Conservation (phyloP, 148 eudicot genomes). For the Euryodendron excelsum region DNA sequence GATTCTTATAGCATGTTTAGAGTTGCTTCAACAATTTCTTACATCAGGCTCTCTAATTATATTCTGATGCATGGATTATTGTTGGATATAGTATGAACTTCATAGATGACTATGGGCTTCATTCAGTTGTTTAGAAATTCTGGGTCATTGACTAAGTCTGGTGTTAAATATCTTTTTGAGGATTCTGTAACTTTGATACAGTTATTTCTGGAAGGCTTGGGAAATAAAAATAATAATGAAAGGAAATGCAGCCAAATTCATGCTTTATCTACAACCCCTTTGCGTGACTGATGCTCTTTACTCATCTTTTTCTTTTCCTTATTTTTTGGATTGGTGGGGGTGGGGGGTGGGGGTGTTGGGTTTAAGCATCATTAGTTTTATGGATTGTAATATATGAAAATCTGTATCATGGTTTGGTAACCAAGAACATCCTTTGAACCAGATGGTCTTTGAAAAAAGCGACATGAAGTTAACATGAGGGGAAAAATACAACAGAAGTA, state of each 20-base stretch:
- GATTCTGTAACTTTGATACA: neutral
- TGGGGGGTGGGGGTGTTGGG: too few species aligned
- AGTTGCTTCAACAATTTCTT: neutral
- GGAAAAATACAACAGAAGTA: neutral
- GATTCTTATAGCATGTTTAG: neutral
- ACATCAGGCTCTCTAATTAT: neutral
- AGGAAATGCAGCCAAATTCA: too few species aligned
- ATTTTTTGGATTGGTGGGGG: too few species aligned
- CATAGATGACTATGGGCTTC: neutral
- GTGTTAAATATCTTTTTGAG: neutral
- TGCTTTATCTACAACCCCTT: too few species aligned
- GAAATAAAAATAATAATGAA: conserved; percentile 8
- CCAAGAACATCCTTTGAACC: neutral
- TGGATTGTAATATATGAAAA: neutral
- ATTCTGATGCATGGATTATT: neutral
- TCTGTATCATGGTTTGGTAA: neutral
- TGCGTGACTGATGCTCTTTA: neutral
- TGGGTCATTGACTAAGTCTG: neutral
- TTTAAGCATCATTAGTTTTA: neutral
- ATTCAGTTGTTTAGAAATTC: neutral
- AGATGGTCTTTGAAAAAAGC: too few species aligned
- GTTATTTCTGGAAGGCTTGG: neutral
- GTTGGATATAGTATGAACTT: neutral
- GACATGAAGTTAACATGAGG: neutral
- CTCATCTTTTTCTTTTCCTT: neutral